Conservation (phyloP, 306 rosid species). For the Vachellia pachyceras region DNA sequence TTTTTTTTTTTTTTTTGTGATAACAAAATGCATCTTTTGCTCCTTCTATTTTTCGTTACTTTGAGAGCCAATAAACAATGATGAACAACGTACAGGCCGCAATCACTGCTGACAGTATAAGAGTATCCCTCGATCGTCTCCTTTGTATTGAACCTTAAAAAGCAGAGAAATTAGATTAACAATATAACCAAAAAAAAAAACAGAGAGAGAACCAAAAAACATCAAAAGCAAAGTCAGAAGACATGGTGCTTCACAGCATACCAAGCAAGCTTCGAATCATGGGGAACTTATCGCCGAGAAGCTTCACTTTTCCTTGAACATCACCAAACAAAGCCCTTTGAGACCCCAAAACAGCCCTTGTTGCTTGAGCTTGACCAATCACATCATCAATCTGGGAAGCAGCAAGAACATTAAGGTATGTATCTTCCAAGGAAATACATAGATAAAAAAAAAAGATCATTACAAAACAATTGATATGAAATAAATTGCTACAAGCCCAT, state of each 20-base stretch:
- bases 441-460: neutral
- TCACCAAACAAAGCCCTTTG: slow-evolving; percentile 87
- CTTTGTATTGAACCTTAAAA: slow-evolving; percentile 85
- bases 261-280: slow-evolving; percentile 86
- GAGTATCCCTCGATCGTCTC: slow-evolving; percentile 87
- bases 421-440: slow-evolving; percentile 7
- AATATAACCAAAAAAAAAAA: neutral
- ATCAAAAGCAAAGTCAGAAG: slow-evolving; percentile 21
- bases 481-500: slow-evolving; percentile 16
- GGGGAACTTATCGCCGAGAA: slow-evolving; percentile 87
- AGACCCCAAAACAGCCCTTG: slow-evolving; percentile 84
- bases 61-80: slow-evolving; percentile 96
- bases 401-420: slow-evolving; percentile 24
- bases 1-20: too few species aligned
- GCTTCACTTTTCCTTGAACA: slow-evolving; percentile 96
- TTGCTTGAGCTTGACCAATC: slow-evolving; percentile 98
- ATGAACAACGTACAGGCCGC: slow-evolving; percentile 97
- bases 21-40: slow-evolving; percentile 19
- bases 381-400: slow-evolving; percentile 86
- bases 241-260: slow-evolving; percentile 38
- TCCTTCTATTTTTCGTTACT: slow-evolving; percentile 47
- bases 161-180: slow-evolving; percentile 33
- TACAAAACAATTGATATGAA: slow-evolving; percentile 9
- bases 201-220: slow-evolving; percentile 4
- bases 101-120: slow-evolving; percentile 88